A percentile compares a stretch with the other conserved stretches of the same genome.
Evolutionary conservation across 768 basidiomycete species (phyloP).

Genomic region (Russula compacta): DNA sequence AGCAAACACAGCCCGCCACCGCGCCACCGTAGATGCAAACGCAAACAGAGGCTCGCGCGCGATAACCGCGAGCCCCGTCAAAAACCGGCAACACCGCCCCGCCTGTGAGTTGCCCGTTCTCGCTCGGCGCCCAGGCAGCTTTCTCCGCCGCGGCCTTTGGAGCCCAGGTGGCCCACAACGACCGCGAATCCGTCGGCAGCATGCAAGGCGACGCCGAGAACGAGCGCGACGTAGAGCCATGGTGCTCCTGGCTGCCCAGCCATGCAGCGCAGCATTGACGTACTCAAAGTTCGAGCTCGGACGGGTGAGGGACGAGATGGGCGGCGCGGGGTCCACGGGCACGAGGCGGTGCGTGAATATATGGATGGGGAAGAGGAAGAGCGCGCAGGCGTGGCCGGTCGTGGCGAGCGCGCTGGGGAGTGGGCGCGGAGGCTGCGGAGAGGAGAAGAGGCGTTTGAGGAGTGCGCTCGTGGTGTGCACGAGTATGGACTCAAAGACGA

Average conservation of each 20-base stretch:
- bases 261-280: conserved; percentile 60
- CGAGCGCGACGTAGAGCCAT: conserved; percentile 52
- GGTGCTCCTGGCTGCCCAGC: conserved; percentile 56
- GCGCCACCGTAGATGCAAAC: conserved; percentile 40
- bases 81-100: conserved; percentile 40
- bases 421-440: conserved; percentile 28
- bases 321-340: conserved; percentile 38
- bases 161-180: conserved; percentile 47
- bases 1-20: conserved; percentile 44
- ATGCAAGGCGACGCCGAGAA: conserved; percentile 49
- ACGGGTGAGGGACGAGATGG: conserved; percentile 53
- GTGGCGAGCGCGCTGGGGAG: conserved; percentile 41
- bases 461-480: conserved; percentile 52
- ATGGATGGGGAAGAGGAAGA: conserved; percentile 60
- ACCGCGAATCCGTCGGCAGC: conserved; percentile 49
- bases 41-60: conserved; percentile 50
- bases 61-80: conserved; percentile 46
- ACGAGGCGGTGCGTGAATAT: conserved; percentile 54
- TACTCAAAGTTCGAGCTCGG: conserved; percentile 80
- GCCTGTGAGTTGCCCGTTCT: conserved; percentile 28
- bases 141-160: conserved; percentile 18
- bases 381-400: conserved; percentile 52
- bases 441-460: conserved; percentile 47
- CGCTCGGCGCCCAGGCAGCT: conserved; percentile 25
- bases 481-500: conserved; percentile 59